phyloP scores from a whole-genome alignment of 768 basidiomycete species.

The Psilocybe azurescens region DNA sequence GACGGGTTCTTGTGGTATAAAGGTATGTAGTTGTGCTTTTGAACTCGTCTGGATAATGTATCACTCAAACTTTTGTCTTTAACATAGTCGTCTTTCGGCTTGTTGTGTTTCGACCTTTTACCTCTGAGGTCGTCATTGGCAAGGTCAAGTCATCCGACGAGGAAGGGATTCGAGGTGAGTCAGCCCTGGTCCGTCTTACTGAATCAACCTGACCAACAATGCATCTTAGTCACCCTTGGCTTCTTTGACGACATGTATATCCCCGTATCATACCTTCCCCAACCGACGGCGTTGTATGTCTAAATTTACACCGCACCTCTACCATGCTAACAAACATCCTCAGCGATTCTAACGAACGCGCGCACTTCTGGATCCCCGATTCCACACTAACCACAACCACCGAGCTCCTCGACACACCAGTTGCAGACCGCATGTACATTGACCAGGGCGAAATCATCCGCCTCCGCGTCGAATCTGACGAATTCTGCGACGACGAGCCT shows the following conservation, averaged over 20 bases:
- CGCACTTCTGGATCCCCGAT: slow-evolving; percentile 83
- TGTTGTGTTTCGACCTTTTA: slow-evolving; percentile 91
- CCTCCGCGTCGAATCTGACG: slow-evolving; percentile 79
- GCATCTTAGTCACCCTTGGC: slow-evolving; percentile 71
- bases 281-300: slow-evolving; percentile 79
- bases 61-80: neutral
- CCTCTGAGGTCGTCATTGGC: slow-evolving; percentile 87
- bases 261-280: slow-evolving; percentile 78
- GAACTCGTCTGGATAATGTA: neutral
- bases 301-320: neutral
- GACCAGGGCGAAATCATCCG: slow-evolving; percentile 79
- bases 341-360: slow-evolving; percentile 83
- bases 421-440: slow-evolving; percentile 77
- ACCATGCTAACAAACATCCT: neutral
- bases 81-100: slow-evolving; percentile 81
- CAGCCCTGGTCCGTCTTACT: neutral
- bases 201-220: neutral
- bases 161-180: slow-evolving; percentile 82
- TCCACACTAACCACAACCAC: slow-evolving; percentile 55
- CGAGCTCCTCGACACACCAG: slow-evolving; percentile 73
- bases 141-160: slow-evolving; percentile 89
- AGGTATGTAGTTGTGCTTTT: slow-evolving; percentile 51
- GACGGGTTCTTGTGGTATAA: slow-evolving; percentile 97
- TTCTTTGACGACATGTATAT: slow-evolving; percentile 97
- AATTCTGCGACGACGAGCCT: slow-evolving; percentile 87